Base-by-base conservation (phyloP, 1,284 basidiomycete genomes). In the Ustilago shanxiensis region DNA sequence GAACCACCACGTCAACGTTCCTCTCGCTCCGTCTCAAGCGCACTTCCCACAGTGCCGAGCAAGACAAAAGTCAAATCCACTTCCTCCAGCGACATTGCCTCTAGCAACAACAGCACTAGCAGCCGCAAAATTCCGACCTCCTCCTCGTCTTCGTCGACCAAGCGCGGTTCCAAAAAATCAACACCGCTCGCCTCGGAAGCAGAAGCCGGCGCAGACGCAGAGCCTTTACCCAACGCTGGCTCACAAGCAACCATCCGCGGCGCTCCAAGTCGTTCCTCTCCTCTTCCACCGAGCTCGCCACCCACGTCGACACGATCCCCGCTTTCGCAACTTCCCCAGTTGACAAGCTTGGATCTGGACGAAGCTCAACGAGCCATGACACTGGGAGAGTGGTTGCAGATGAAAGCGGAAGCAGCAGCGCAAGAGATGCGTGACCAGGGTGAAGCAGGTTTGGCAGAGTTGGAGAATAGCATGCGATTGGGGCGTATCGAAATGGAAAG, bases 371-470 rank as follows among this genome's bases (percentile, higher is more conserved):
- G 69, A n/a, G 20, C 22, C 1, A 66, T 72, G 67, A 74, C 79
- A 24, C 35, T 80, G 18, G 79, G 72, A n/a, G 56, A 65, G 20
- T 80, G 77, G 77, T 35, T 80, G 24, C 62, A 76, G 53, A 35
- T 45, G 26, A 66, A 80, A 47, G 70, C 76, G 2, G 62, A 75
- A 3, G 54, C 54, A 3, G 76, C 79, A 7, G 69, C 68, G 2
- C 22, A 18, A 1, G 79, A 80, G 64, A 78, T 79, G 79, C 52
- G 71, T 4, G 29, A 51, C 6, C 29, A 61, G 9, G 79, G 69
- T 11, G 61, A 63, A 16, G 53, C 44, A 24, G 55, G 73, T 28
- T 51, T 80, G 29, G 57, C 52, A 2, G 54, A 76, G 29, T 47
- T 79, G 37, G 65, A 73, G 47, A 62, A 70, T 13, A 41, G 55